Evolutionary conservation across 2,329 filamentous ascomycete genomes (phyloP).

Genomic region (Aspergillus eucalypticola): DNA sequence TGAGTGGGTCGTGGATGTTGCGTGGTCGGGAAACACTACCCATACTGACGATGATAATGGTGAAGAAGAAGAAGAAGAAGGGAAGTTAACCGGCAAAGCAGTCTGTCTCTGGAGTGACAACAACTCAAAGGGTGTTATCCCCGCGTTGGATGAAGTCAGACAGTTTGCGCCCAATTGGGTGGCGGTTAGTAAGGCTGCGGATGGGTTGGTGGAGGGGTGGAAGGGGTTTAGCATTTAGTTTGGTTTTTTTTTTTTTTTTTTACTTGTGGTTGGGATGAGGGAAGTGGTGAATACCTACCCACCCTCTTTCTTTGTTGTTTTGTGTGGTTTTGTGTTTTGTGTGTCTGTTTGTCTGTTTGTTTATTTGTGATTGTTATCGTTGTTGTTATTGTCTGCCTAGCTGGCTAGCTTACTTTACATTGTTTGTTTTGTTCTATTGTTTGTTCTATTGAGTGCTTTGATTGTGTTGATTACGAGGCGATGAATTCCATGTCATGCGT

Average conservation of each 20-base stretch:
- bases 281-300: neutral
- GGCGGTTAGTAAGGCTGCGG: slow-evolving; percentile 70
- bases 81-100: slow-evolving; percentile 62
- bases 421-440: too few relatives aligned
- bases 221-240: slow-evolving; percentile 62
- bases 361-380: neutral
- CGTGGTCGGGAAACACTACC: slow-evolving; percentile 48
- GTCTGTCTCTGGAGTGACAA: slow-evolving; percentile 87
- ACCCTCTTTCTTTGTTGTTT: neutral
- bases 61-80: slow-evolving; percentile 28
- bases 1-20: slow-evolving; percentile 73
- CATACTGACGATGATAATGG: slow-evolving; percentile 25
- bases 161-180: slow-evolving; percentile 80
- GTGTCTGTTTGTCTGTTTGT: neutral
- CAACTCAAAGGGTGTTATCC: slow-evolving; percentile 70
- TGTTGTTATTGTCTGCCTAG: neutral
- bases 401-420: too few relatives aligned
- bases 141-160: slow-evolving; percentile 77
- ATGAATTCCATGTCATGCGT: too few relatives aligned
- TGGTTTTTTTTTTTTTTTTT: too few relatives aligned
- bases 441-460: too few relatives aligned
- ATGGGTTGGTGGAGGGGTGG: slow-evolving; percentile 79
- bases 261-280: too few relatives aligned
- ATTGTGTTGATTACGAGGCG: too few relatives aligned
- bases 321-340: neutral